Evolutionary conservation across 495 filamentous ascomycete species (phyloP), one percentile per base, ranked within the genome.

Genomic region (Xanthoparmelia taractica): DNA sequence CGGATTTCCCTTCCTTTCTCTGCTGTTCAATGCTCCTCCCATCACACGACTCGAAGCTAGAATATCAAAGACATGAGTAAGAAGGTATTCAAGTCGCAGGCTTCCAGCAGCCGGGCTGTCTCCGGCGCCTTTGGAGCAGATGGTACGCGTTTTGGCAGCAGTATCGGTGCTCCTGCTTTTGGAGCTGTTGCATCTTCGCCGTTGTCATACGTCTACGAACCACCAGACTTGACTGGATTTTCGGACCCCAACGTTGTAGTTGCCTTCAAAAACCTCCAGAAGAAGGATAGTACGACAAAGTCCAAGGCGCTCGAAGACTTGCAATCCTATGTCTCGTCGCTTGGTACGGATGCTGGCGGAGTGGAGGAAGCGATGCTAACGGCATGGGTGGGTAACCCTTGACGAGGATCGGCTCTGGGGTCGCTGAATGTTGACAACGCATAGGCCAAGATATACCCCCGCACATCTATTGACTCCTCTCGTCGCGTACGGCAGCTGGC

Each of bases 241-340:
- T 88, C 82, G 17, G 86, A 96, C 57, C 78, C 90, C 36, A 88
- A 91, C 69, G 77, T 94, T 56, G 83, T 90, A 18, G 92, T 99
- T 12, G 82, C 87, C 27, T 92, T 96, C 78, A 96, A 97, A 72
- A 95, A 92, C 68, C 79, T 96, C 20, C 81, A 85, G 55, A 99
- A 97, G 76, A 96, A 91, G 73, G 92, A 96, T 76, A 87, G 87
- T 63, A 93, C 84, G 18, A 99, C 95, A 34, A 93, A 95, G 68
- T 80, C 87, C n/a, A 96, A 95, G 72, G 94, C 91, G 0, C 72
- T 99, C 57, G 93, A 97, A 60, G 93, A 96, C 48, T 72, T 99
- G 38, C 82, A 87, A 54, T 71, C 81, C 45, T 82, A 87, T 68
- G 76, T 91, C n/a, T 61, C 78, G 66, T 72, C 75, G 59, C 61